Conservation (phyloP, 1,284 basidiomycete species). For the Takashimella koratensis region DNA sequence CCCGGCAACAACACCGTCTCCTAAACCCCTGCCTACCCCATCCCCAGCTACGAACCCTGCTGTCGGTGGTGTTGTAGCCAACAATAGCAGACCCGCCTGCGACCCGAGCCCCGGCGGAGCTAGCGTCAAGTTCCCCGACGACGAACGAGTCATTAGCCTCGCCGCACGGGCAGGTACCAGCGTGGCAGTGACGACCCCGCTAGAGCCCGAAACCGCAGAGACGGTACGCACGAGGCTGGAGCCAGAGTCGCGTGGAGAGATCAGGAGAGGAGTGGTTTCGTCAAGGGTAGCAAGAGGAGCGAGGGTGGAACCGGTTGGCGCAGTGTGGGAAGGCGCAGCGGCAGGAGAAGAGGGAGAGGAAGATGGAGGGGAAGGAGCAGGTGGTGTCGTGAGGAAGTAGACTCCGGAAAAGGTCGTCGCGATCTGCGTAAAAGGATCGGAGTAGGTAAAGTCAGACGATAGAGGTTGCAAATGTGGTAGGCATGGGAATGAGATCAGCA, state of each 20-base stretch:
- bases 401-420: slow-evolving; percentile 57
- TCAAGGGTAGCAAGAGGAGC: slow-evolving; percentile 6
- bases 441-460: too few relatives aligned
- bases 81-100: slow-evolving; percentile 38
- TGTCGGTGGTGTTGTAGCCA: slow-evolving; percentile 39
- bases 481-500: too few relatives aligned
- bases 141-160: background rate
- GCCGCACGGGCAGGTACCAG: background rate
- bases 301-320: background rate
- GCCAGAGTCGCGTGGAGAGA: too few relatives aligned
- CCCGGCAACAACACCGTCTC: background rate
- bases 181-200: background rate
- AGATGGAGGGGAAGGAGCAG: slow-evolving; percentile 3
- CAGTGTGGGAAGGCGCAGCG: background rate
- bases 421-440: too few relatives aligned
- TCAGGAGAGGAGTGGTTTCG: background rate
- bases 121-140: background rate
- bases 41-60: background rate
- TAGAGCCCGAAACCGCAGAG: background rate
- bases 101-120: slow-evolving; percentile 19
- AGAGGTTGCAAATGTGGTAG: too few relatives aligned
- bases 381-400: slow-evolving; percentile 54
- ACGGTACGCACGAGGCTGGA: too few relatives aligned
- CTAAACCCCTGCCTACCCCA: background rate
- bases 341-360: slow-evolving; percentile 7